Base-by-base conservation (phyloP, 2,329 filamentous ascomycete genomes). In the Nigrospora sphaerica region DNA sequence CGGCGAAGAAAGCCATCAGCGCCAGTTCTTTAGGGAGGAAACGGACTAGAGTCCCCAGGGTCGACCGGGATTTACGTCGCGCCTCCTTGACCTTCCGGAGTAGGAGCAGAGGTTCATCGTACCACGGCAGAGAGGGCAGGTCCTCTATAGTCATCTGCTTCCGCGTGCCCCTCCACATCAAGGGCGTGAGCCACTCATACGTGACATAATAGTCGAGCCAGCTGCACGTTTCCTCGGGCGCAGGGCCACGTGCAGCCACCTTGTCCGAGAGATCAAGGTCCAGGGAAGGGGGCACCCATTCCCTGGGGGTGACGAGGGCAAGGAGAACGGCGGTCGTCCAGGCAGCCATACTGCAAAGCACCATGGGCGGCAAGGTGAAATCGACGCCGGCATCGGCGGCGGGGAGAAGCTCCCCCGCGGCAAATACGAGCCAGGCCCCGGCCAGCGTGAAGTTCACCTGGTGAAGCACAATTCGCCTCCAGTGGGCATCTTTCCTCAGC, bases 221-320 rank as follows among this genome's bases (percentile, higher is more conserved):
- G 49, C 73, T 77, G 60, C 73, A 75, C 3, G 68, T 72, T 54
- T 79, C 74, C 54, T 79, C 75, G 1, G 67, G 70, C 2, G 73
- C 66, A 6, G 75, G 72, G 43, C 68, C 64, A 17, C 56, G 52
- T 19, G 55, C 53, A 23, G 61, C 54, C 17, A 64, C 57, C 44
- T 64, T 65, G 14, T 66, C 64, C 32, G 67, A 62, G 23, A 71
- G 56, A 28, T 66, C 62, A 42, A 67, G 57, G 32, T 66, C 60
- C 36, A 69, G 49, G 6, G 62, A 63, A 4, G 73, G 69, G 14
- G 73, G 72, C 3, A 68, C 52, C 75, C 75, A 78, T 57, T 74
- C 71, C 47, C 73, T 66, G 0, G 73, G 75, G 1, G 75, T 76
- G 39, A 61, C 50, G 32, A 70, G 49, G 45, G 75, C 71, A 33